Base-by-base conservation (phyloP, 129 eudicot genomes). In the Pulicaria dysenterica region DNA sequence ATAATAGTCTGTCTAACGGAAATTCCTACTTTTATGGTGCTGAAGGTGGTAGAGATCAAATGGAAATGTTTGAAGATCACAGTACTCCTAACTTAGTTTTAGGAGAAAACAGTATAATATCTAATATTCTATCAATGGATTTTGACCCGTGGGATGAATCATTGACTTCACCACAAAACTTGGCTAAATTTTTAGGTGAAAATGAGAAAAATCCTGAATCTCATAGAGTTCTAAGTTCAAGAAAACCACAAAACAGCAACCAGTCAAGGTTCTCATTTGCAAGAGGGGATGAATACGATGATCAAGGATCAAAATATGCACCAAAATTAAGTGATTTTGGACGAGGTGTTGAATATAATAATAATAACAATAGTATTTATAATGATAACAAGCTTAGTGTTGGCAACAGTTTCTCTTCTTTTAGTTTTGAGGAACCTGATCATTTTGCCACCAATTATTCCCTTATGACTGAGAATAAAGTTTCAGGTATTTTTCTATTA, bases 371-470 rank as follows among this genome's bases (percentile, higher is more conserved):
- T 65, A 78, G 80, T 44, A 74, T 41, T 58, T 79, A 80, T 72
- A 8, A 57, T 34, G 85, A 82, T 43, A 13, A 62, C 65, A 80
- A 81, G 70, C 76, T 40, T 77, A 83, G 64, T 15, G 44, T 61
- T 76, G 72, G 65, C 70, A 85, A 85, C 67, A 86, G 88, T 58
- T 87, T 87, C 64, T 77, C 96, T 72, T 60, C 81, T 58, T 73
- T 77, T 58, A 76, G 43, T 65, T 49, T 59, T 58, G 86, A 77
- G 79, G 86, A 84, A 43, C 48, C 83, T 8, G 89, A 80, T 56
- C 60, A 54, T 59, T 81, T 84, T 64, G 75, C 86, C 42, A 67
- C 75, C 64, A 74, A 42, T 58, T 51, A 81, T 79, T 75, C 95
- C 66, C 63, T 42, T 44, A 19, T 70, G 45, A 63, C 86, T 44